Evolutionary conservation across 2,329 filamentous ascomycete genomes (phyloP).

Genomic region (Seiridium cupressi): DNA sequence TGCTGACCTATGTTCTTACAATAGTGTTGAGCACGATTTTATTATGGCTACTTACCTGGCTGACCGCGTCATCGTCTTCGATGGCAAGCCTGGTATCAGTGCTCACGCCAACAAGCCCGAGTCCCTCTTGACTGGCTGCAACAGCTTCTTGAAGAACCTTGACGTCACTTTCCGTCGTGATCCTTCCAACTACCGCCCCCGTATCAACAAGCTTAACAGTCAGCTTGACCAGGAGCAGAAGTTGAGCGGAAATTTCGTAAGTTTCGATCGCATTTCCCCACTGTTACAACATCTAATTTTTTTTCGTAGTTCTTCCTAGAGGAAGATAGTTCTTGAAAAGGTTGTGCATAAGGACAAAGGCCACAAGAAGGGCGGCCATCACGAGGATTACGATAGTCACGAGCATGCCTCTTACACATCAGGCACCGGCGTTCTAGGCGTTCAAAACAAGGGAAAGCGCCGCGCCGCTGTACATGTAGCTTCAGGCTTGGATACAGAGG

Average conservation of each 20-base stretch:
- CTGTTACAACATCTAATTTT: background rate
- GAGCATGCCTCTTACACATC: constrained; percentile 33
- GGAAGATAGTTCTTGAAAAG: constrained; percentile 65
- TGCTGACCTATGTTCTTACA: too few species aligned
- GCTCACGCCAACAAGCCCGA: constrained; percentile 87
- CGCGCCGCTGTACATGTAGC: constrained; percentile 17
- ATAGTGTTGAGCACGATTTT: constrained; percentile 74
- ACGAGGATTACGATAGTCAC: constrained; percentile 20
- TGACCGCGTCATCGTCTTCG: constrained; percentile 97
- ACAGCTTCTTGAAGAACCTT: constrained; percentile 92
- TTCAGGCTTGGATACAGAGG: constrained; percentile 35
- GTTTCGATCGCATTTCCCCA: background rate
- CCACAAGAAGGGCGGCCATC: constrained; percentile 20
- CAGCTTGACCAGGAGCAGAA: constrained; percentile 99
- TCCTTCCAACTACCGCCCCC: constrained; percentile 90
- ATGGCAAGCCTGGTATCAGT: constrained; percentile 86
- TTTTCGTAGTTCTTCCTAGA: constrained; percentile 83
- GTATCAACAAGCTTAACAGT: constrained; percentile 96
- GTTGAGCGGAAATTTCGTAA: constrained; percentile 76
- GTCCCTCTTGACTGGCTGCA: constrained; percentile 92
- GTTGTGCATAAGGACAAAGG: constrained; percentile 48
- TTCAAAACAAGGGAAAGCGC: constrained; percentile 39
- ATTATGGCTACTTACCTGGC: constrained; percentile 68
- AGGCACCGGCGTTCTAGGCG: constrained; percentile 48
- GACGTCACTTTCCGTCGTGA: constrained; percentile 99